Evolutionary conservation across 2,329 filamentous ascomycete genomes (phyloP).

Genomic region (Colletotrichum agaves): DNA sequence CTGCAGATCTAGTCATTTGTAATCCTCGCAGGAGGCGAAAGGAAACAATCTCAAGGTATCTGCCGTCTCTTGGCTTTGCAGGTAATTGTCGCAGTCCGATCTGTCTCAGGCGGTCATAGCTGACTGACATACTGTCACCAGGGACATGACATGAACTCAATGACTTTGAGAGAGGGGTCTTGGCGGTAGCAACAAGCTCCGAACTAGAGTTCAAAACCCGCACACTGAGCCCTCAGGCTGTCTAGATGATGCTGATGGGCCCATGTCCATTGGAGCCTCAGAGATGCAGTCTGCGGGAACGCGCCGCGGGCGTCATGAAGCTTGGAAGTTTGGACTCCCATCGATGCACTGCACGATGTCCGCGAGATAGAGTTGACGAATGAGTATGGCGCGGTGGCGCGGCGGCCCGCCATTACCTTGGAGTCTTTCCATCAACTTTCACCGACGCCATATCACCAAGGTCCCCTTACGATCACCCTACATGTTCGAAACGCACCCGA

Average conservation of each 20-base stretch:
- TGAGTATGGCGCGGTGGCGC: neutral
- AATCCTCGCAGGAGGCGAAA: constrained; percentile 13
- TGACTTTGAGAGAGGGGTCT: neutral
- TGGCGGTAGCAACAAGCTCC: neutral
- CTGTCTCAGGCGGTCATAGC: neutral
- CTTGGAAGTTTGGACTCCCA: neutral
- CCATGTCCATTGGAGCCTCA: neutral
- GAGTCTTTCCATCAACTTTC: neutral
- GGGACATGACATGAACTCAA: neutral
- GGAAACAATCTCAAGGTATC: constrained; percentile 27
- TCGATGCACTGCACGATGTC: constrained; percentile 8
- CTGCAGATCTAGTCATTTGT: constrained; percentile 15
- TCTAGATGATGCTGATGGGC: neutral
- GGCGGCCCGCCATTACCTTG: neutral
- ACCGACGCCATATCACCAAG: neutral
- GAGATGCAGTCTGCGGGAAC: constrained; percentile 3
- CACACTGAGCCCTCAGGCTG: neutral
- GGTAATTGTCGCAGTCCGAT: neutral
- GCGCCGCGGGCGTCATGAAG: neutral
- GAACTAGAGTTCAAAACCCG: neutral
- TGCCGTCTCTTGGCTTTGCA: neutral
- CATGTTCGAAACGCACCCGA: neutral
- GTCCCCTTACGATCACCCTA: neutral
- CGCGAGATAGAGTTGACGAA: constrained; percentile 1
- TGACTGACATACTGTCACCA: constrained; percentile 4